Evolutionary conservation across 2,329 filamentous ascomycete species (phyloP).

Genomic region (Aspergillus pseudotamarii): DNA sequence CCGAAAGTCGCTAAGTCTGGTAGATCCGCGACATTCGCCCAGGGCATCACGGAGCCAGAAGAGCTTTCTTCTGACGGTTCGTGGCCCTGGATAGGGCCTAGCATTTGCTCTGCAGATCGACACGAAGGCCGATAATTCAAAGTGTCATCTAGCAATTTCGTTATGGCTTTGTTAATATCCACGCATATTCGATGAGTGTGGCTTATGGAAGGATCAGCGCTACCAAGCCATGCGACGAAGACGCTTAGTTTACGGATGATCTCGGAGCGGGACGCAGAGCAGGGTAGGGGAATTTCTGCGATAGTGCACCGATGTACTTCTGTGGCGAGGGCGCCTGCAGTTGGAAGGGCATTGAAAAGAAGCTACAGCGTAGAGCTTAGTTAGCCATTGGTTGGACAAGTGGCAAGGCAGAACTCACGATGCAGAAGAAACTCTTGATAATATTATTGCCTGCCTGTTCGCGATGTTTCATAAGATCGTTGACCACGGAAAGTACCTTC

Average conservation of each 20-base stretch:
- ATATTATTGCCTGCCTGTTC: slow-evolving; percentile 13
- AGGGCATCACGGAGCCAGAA: background rate
- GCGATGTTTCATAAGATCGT: slow-evolving; percentile 22
- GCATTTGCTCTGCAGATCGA: background rate
- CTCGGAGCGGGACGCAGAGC: slow-evolving; percentile 23
- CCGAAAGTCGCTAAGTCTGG: background rate
- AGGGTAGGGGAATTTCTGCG: slow-evolving; percentile 19
- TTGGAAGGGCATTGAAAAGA: slow-evolving; percentile 23
- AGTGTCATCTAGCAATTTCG: slow-evolving; percentile 23
- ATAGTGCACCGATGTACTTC: slow-evolving; percentile 26
- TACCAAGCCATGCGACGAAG: slow-evolving; percentile 26
- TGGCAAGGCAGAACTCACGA: slow-evolving; percentile 15
- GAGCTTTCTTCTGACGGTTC: background rate
- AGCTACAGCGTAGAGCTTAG: slow-evolving; percentile 11
- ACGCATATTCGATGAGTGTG: slow-evolving; percentile 15
- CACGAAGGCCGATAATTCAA: slow-evolving; percentile 15
- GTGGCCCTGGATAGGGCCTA: slow-evolving; percentile 14
- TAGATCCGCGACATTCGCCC: background rate
- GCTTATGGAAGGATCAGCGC: slow-evolving; percentile 8
- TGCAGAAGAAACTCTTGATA: slow-evolving; percentile 18
- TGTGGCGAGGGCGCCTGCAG: slow-evolving; percentile 23
- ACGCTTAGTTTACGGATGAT: slow-evolving; percentile 27
- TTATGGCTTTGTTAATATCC: slow-evolving; percentile 25
- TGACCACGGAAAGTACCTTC: slow-evolving; percentile 21
- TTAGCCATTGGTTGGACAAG: background rate